Evolutionary conservation across 2,329 filamentous ascomycete genomes (phyloP), one percentile per base, ranked within the genome.

Genomic region (Claviceps maximensis): DNA sequence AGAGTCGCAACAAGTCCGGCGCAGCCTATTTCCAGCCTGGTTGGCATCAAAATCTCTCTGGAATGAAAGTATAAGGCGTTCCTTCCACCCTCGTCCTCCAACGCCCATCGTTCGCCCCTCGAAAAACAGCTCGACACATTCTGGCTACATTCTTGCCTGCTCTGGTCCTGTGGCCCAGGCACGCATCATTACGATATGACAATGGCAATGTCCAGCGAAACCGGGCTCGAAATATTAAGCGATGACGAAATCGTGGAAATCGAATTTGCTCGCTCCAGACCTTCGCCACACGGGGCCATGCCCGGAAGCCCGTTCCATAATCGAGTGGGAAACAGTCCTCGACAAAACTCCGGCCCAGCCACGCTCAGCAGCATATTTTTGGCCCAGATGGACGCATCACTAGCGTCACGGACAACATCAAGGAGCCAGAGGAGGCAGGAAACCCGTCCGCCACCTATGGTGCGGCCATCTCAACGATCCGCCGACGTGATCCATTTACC

Each of bases 201-300:
- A 27, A 54, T 47, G 58, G 53, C 56, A 27, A 53, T 47, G 47
- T 50, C 52, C 51, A 53, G 53, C 46, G 55, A 55, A 41, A 52
- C 50, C 48, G 53, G 40, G 47, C 49, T 58, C 48, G 50, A 53
- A 23, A 40, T 55, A 2, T 41, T 25, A n/a, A 58, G 58, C 50
- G 63, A 64, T 31, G 68, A 69, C 55, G 67, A 69, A 41, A 56
- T 69, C 23, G 55, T 69, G n/a, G 67, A 65, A 53, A 62, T 69
- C 47, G 59, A 65, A 40, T 54, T 62, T 29, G 58, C 51, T n/a
- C 47, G 51, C n/a, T 9, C 56, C 1, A 51, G 23, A 21, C 50
- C 44, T 36, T 2, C 50, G 60, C 45, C 53, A 41, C 15, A 42
- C 15, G 49, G 29, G 33, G 6, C 27, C 8, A 6, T 15, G 10